Conservation (phyloP, 1,284 basidiomycete genomes). For the Wallemia mellicola region DNA sequence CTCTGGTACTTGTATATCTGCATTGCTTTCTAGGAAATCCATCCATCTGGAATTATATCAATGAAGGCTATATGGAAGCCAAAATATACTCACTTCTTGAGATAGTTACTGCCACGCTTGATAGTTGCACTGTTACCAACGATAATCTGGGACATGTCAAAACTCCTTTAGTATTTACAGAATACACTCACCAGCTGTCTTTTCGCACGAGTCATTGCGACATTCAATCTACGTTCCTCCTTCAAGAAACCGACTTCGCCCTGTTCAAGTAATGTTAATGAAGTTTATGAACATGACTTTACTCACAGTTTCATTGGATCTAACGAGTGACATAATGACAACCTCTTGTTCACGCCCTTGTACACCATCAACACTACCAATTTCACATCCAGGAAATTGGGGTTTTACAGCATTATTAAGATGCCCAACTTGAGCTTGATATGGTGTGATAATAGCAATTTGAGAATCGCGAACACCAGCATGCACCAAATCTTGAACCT, state of each 20-base stretch:
- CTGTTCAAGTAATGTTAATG: slow-evolving; percentile 14
- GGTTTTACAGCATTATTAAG: slow-evolving; percentile 41
- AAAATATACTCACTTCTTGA: slow-evolving; percentile 20
- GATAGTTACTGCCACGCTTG: slow-evolving; percentile 41
- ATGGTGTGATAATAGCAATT: slow-evolving; percentile 77
- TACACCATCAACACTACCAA: slow-evolving; percentile 74
- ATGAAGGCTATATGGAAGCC: neutral
- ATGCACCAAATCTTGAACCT: slow-evolving; percentile 43
- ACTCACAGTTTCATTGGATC: slow-evolving; percentile 15
- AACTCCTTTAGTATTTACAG: slow-evolving; percentile 3
- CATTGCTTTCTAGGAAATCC: slow-evolving; percentile 57
- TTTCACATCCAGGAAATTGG: slow-evolving; percentile 42
- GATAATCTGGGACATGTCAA: slow-evolving; percentile 28
- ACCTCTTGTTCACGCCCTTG: slow-evolving; percentile 79
- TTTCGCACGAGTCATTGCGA: slow-evolving; percentile 77
- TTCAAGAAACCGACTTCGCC: slow-evolving; percentile 72
- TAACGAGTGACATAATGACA: slow-evolving; percentile 28
- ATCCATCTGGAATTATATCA: slow-evolving; percentile 31
- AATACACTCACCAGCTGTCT: slow-evolving; percentile 38
- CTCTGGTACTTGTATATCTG: slow-evolving; percentile 32
- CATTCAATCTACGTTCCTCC: slow-evolving; percentile 66
- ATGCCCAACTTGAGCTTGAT: slow-evolving; percentile 68
- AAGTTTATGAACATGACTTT: neutral
- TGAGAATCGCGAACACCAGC: slow-evolving; percentile 38
- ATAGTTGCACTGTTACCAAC: slow-evolving; percentile 76